Evolutionary conservation across 345 rosid species (phyloP).

Genomic region (Murraya paniculata): DNA sequence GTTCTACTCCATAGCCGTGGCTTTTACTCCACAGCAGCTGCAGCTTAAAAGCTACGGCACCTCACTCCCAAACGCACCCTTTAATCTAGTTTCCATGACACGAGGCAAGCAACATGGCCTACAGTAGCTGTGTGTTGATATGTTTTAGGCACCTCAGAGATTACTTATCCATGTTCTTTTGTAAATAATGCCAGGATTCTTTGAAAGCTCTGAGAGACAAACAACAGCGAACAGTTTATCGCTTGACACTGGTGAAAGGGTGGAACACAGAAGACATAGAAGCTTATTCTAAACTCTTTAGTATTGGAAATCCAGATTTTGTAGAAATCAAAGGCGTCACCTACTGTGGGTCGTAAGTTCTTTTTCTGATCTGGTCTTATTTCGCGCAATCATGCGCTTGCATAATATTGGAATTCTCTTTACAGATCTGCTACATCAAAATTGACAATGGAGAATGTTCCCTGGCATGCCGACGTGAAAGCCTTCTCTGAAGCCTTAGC

Average conservation of each 20-base stretch:
- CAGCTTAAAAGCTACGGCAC: too few relatives aligned
- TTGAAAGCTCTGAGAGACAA: slow-evolving; percentile 72
- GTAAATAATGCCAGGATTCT: slow-evolving; percentile 56
- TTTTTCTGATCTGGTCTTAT: slow-evolving; percentile 3
- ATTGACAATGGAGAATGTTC: slow-evolving; percentile 96
- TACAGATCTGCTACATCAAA: slow-evolving; percentile 89
- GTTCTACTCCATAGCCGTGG: too few relatives aligned
- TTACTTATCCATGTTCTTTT: not conserved
- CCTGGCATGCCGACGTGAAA: slow-evolving; percentile 94
- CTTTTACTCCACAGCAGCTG: too few relatives aligned
- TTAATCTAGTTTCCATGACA: not conserved
- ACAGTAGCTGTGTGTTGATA: not conserved
- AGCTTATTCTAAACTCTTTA: slow-evolving; percentile 80
- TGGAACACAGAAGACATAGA: slow-evolving; percentile 92
- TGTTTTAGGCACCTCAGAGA: not conserved
- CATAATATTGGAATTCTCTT: slow-evolving; percentile 12
- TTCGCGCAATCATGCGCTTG: slow-evolving; percentile 6
- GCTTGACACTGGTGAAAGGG: slow-evolving; percentile 93
- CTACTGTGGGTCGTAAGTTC: slow-evolving; percentile 85
- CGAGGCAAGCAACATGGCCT: not conserved
- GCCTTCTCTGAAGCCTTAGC: slow-evolving; percentile 88
- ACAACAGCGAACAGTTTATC: slow-evolving; percentile 88
- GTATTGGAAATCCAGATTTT: slow-evolving; percentile 87
- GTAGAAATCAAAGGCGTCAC: slow-evolving; percentile 98
- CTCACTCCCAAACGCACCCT: too few relatives aligned